Percentiles rank a stretch among this genome's conserved stretches.
Evolutionary conservation across 73 alveolate genomes (phyloP).

Genomic region (Paraurostyla sp.): DNA sequence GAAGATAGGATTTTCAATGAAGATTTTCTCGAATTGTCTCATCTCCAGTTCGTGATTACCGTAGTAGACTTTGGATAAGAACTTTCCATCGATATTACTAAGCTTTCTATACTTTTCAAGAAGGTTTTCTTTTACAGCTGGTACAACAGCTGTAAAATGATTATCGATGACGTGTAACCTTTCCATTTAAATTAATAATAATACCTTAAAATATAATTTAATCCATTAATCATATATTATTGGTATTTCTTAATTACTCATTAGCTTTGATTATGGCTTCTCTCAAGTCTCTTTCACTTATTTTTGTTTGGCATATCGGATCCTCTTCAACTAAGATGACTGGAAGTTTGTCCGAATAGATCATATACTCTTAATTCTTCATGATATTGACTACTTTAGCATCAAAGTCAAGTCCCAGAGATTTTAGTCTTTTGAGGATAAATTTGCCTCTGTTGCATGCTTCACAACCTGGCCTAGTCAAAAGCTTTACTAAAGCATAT

Average conservation of each 20-base stretch:
- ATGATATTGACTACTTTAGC: slow-evolving; percentile 48
- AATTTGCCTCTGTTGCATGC: slow-evolving; percentile 54
- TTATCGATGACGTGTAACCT: not conserved
- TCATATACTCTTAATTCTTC: slow-evolving; percentile 28
- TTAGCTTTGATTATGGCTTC: slow-evolving; percentile 1
- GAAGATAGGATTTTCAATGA: slow-evolving; percentile 27
- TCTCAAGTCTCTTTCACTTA: slow-evolving; percentile 30
- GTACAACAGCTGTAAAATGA: slow-evolving; percentile 8
- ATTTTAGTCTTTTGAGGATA: not conserved
- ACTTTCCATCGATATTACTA: slow-evolving; percentile 28
- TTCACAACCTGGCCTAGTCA: slow-evolving; percentile 58
- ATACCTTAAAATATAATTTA: not conserved
- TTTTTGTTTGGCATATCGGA: slow-evolving; percentile 12
- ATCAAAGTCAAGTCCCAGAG: not conserved
- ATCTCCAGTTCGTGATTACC: slow-evolving; percentile 5
- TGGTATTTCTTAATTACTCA: not conserved
- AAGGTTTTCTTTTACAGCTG: slow-evolving; percentile 3
- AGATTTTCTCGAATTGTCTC: not conserved
- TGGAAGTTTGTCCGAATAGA: slow-evolving; percentile 41
- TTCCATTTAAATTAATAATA: not conserved
- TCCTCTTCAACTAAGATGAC: slow-evolving; percentile 53
- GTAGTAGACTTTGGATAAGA: slow-evolving; percentile 23
- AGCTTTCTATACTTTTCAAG: slow-evolving; percentile 24
- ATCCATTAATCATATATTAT: no score
- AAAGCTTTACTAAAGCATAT: not conserved